Evolutionary conservation across 208 protist genomes (phyloP).

Genomic region (Leishmania arabica): DNA sequence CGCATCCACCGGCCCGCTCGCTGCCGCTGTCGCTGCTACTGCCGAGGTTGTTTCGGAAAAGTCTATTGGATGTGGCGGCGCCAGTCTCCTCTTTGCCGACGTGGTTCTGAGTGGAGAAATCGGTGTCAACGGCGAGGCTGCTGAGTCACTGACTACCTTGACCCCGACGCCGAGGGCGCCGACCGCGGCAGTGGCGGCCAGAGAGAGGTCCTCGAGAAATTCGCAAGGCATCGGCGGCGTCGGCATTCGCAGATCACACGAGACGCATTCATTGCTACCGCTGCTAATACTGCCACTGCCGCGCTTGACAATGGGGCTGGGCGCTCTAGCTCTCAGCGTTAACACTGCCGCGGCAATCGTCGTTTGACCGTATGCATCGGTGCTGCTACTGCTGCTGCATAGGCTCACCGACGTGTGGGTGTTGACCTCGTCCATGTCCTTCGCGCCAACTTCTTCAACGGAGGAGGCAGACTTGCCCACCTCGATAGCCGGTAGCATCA

Average conservation of each 20-base stretch:
- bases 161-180: not conserved
- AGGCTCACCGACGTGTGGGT: constrained; percentile 28
- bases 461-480: not conserved
- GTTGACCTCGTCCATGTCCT: constrained; percentile 28
- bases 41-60: constrained; percentile 2
- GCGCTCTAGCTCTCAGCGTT: not conserved
- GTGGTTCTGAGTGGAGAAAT: not conserved
- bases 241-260: not conserved
- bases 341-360: not conserved
- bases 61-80: constrained; percentile 26
- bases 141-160: not conserved
- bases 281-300: not conserved
- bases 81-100: constrained; percentile 3
- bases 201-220: constrained; percentile 5
- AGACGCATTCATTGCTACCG: not conserved
- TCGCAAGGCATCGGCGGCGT: constrained; percentile 15
- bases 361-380: not conserved
- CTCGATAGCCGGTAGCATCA: not conserved
- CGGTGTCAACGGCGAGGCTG: not conserved
- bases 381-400: constrained; percentile 31
- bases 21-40: not conserved
- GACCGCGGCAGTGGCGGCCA: not conserved
- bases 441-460: not conserved
- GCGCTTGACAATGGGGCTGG: not conserved
- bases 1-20: no score